Conservation (phyloP, 2,329 filamentous ascomycete species). For the Albophoma yamanashiensis region DNA sequence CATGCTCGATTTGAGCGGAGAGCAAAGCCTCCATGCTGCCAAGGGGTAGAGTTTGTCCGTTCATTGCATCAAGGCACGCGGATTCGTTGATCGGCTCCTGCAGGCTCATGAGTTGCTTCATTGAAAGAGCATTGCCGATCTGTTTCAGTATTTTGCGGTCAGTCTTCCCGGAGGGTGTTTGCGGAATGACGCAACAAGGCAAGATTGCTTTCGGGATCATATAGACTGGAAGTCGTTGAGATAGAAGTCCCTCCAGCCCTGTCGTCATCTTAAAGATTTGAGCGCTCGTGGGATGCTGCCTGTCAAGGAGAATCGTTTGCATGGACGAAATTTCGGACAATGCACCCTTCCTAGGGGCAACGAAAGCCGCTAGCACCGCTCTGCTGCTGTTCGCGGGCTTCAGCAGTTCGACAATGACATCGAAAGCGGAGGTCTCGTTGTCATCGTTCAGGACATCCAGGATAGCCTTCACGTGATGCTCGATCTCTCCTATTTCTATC, state of each 20-base stretch:
- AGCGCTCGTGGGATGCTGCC: not conserved
- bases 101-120: not conserved
- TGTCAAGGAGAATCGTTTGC: not conserved
- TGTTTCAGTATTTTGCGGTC: not conserved
- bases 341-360: not conserved
- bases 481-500: constrained; percentile 1
- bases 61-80: not conserved
- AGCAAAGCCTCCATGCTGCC: not conserved
- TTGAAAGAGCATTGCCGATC: not conserved
- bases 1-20: not conserved
- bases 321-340: not conserved
- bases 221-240: not conserved
- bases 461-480: not conserved
- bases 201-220: constrained; percentile 1
- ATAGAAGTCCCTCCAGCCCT: not conserved
- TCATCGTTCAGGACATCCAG: not conserved
- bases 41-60: not conserved
- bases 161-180: constrained; percentile 1
- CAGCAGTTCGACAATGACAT: not conserved
- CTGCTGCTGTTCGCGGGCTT: not conserved
- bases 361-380: not conserved
- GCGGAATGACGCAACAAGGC: not conserved
- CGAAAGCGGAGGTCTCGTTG: not conserved
- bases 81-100: not conserved
- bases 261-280: not conserved